Conservation (phyloP, 139 green algal species). For the Monoraphidium neglectum region DNA sequence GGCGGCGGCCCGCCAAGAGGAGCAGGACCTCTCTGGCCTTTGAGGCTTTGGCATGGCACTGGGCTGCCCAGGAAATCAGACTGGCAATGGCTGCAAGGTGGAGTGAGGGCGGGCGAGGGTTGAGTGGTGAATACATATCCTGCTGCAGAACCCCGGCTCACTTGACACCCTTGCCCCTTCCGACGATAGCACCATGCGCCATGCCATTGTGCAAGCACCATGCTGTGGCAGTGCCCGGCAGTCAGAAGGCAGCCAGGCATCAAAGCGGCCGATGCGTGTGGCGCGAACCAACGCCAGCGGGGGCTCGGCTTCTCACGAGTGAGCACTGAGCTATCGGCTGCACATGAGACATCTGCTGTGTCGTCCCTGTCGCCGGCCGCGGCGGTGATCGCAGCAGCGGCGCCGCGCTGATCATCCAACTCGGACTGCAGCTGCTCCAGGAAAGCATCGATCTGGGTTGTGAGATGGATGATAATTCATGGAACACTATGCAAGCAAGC, state of each 20-base stretch:
- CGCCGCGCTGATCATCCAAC: constrained; percentile 40
- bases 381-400: not conserved
- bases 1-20: constrained; percentile 2
- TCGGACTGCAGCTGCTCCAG: constrained; percentile 31
- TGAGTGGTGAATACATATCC: constrained; percentile 34
- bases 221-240: too few relatives aligned
- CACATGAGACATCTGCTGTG: constrained; percentile 19
- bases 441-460: constrained; percentile 18
- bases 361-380: not conserved
- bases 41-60: constrained; percentile 16
- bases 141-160: too few relatives aligned
- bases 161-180: too few relatives aligned
- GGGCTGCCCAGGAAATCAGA: not conserved
- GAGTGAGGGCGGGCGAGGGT: too few relatives aligned
- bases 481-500: too few relatives aligned
- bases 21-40: constrained; percentile 1
- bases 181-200: too few relatives aligned
- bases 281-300: too few relatives aligned
- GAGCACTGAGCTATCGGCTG: too few relatives aligned
- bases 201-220: too few relatives aligned
- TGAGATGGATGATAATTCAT: not conserved
- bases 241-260: too few relatives aligned
- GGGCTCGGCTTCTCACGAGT: too few relatives aligned
- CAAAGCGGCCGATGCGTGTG: too few relatives aligned
- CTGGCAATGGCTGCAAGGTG: constrained; percentile 11